Base-by-base conservation (phyloP, 176 grass and related monocot species). In the Musa schizocarpa region DNA sequence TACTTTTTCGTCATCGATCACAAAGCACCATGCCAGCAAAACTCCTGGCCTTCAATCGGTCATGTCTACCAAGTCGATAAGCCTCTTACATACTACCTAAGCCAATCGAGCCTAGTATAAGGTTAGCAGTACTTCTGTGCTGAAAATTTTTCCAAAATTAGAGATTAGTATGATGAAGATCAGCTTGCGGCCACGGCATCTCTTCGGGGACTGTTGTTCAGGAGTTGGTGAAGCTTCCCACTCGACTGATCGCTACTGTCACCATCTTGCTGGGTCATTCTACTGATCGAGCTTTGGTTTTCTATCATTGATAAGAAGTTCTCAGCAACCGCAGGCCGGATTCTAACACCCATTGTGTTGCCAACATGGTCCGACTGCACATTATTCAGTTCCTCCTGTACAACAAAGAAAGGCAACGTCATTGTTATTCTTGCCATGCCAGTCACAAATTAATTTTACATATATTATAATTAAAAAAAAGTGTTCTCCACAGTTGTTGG, bases 241-340 rank as follows among this genome's bases (percentile, higher is more conserved):
- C n/a, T 26, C 2, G 75, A 66, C 34, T 77, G 51, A 8, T 66
- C 77, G 9, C 9, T 9, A 21, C 17, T 26, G 24, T 79, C 53
- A 53, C n/a, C 53, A 11, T 79, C 77, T 70, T 69, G 6, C 66
- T 69, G 65, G 16, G 5, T n/a, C 13, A 24, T 34, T 61, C 66
- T 57, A 16, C 54, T 79, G 71, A 54, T 13, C 1, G 77, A 59
- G 27, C 26, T 50, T 69, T 67, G 65, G 26, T 79, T 79, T 24
- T 79, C 77, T 43, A 79, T 79, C 53, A 79, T 79, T 50, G 77
- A 70, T 50, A 79, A 50, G 52, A 79, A 79, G 65, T 79, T 70
- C 67, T 70, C 77, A 9, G 65, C 77, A 61, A 79, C 77, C 56
- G 58, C 65, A 20, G 77, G 27, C 22, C 66, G 53, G 53, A 52